Evolutionary conservation across 2,329 filamentous ascomycete species (phyloP), one percentile per base, ranked within the genome.

Genomic region (Epichloe amarillans): DNA sequence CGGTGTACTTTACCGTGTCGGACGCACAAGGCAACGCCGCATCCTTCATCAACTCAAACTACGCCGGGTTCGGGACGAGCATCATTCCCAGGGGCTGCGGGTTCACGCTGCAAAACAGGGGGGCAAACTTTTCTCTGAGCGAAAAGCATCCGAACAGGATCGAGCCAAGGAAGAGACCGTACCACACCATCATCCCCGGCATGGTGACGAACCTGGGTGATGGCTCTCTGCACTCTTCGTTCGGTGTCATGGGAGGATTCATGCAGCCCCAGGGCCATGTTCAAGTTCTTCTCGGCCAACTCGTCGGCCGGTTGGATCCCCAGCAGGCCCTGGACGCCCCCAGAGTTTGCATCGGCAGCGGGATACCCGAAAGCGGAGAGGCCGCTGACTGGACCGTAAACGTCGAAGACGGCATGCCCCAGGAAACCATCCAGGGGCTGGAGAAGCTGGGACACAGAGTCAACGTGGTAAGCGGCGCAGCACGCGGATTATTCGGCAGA

Each of bases 231-330:
- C 87, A 95, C 65, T 85, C 81, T 4, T 86, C 95, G 0, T 96
- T 91, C 61, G 93, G 93, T 49, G 91, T 97, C 53, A 97, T 97
- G 93, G 93, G 93, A 49, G 91, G 89, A 2, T 97, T 94, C 69
- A 97, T 97, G 86, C 93, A 98, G 69, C 93, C 93, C 0, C 93
- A 97, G 67, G 93, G 91, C 21, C 93, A 97, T 54, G 83, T 97
- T 0, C 93, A 97, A 67, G 89, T 95, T 0, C 70, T 98, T 10
- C 73, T 97, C 2, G 95, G 94, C 57, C 90, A 95, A 77, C 69
- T 95, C 0, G 80, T 89, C 0, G 95, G 90, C 59, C 81, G 82
- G 2, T 74, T 88, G 49, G 84, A 83, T 55, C 89, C 90, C 0
- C 93, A 98, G 67, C 82, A 88, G 53, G 89, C 91, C 3, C 76